Evolutionary conservation across 2,329 filamentous ascomycete species (phyloP).

Genomic region (Penicillium sp.): DNA sequence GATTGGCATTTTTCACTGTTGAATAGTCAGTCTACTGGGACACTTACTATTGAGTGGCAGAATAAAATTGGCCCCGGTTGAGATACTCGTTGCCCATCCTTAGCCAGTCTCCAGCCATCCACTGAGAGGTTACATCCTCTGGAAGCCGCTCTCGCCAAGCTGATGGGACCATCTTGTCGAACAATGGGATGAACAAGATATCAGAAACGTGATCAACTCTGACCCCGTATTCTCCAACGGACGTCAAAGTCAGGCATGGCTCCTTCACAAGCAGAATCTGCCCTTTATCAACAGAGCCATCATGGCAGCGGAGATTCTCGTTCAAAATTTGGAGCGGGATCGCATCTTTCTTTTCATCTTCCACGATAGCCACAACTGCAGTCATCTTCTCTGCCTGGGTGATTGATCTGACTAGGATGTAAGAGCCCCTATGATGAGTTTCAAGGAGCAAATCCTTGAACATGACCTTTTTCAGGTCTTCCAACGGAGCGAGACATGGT

Average conservation of each 20-base stretch:
- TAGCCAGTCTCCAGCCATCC: not conserved
- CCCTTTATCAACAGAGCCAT: constrained; percentile 7
- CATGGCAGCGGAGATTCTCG: not conserved
- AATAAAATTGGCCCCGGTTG: not conserved
- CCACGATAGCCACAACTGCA: constrained; percentile 34
- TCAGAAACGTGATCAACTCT: constrained; percentile 58
- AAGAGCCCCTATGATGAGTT: constrained; percentile 41
- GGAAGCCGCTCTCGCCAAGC: constrained; percentile 32
- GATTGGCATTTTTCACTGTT: not conserved
- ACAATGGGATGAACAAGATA: constrained; percentile 39
- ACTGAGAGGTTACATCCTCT: not conserved
- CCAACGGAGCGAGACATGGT: constrained; percentile 14
- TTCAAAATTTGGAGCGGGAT: constrained; percentile 19
- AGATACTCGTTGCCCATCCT: not conserved
- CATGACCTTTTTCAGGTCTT: constrained; percentile 25
- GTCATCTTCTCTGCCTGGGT: constrained; percentile 30
- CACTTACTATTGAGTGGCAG: not conserved
- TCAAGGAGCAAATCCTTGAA: constrained; percentile 38
- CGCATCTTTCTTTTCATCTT: constrained; percentile 42
- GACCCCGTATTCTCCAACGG: constrained; percentile 45
- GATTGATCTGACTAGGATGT: constrained; percentile 34
- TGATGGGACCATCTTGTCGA: constrained; percentile 43
- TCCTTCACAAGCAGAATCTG: constrained; percentile 53
- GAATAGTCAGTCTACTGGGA: not conserved
- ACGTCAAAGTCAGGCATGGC: constrained; percentile 51